phyloP scores from a whole-genome alignment of 768 basidiomycete species.

The Hypsizygus marmoreus region DNA sequence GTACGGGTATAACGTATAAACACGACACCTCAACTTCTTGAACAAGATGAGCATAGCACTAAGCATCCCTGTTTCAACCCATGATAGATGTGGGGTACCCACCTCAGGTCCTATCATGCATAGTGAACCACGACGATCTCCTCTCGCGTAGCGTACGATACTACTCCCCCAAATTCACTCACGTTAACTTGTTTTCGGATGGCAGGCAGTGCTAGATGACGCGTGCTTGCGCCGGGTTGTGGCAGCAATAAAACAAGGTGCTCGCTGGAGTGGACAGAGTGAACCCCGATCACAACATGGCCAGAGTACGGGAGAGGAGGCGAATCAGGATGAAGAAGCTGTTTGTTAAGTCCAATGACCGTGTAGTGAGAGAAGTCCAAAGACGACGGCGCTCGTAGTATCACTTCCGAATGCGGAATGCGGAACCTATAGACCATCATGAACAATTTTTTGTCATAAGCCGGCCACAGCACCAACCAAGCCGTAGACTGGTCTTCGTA shows the following conservation, averaged over 20 bases:
- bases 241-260: background rate
- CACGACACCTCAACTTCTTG: too few species aligned
- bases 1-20: too few species aligned
- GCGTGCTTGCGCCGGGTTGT: background rate
- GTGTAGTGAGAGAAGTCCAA: background rate
- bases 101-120: too few species aligned
- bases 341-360: too few species aligned
- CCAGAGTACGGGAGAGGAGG: background rate
- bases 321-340: too few species aligned
- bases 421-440: background rate
- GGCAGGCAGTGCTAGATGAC: background rate
- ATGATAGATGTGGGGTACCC: too few species aligned
- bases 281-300: background rate
- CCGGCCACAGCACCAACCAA: background rate
- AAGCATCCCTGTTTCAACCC: too few species aligned
- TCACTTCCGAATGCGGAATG: background rate
- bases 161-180: constrained; percentile 1
- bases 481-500: background rate
- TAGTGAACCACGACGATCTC: constrained; percentile 5
- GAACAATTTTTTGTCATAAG: too few species aligned
- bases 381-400: background rate
- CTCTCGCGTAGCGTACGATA: constrained; percentile 1
- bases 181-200: background rate
- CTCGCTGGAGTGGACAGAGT: background rate
- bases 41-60: too few species aligned